Evolutionary conservation across 1,284 basidiomycete species (phyloP).

Genomic region (Somion occarium): DNA sequence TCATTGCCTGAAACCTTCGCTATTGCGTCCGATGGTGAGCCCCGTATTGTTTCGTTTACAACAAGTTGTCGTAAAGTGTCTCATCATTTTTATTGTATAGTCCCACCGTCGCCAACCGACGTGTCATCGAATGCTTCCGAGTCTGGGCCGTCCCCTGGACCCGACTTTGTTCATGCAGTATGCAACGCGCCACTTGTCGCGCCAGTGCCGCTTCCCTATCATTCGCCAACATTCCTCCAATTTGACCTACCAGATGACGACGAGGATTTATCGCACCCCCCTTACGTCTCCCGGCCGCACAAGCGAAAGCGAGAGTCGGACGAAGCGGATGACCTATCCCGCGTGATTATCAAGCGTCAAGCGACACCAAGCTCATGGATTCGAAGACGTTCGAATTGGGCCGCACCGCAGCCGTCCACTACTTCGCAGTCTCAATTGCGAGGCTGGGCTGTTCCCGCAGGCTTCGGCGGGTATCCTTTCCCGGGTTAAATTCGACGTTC

Average conservation of each 20-base stretch:
- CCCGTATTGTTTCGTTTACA: background rate
- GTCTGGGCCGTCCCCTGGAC: conserved; percentile 22
- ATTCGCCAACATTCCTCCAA: conserved; percentile 62
- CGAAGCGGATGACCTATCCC: conserved; percentile 16
- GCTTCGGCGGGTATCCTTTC: background rate
- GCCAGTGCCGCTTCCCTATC: conserved; percentile 62
- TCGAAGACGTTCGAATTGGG: background rate
- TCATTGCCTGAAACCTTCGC: background rate
- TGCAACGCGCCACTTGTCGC: conserved; percentile 63
- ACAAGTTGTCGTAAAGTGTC: background rate
- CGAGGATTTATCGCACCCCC: conserved; percentile 64
- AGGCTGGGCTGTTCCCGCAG: background rate
- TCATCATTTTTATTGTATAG: conserved; percentile 16
- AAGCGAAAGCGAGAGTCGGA: conserved; percentile 52
- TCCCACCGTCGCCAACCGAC: conserved; percentile 40
- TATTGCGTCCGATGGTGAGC: background rate
- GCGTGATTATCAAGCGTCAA: conserved; percentile 5
- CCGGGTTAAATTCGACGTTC: background rate
- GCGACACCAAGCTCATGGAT: background rate
- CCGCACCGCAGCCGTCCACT: background rate
- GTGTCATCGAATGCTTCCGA: conserved; percentile 25
- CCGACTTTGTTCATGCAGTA: conserved; percentile 38
- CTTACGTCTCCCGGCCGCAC: conserved; percentile 46
- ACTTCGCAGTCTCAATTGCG: background rate
- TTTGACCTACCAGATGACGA: conserved; percentile 62